These are phyloP conservation scores for Hypericum androsaemum DNA, from an alignment of 345 rosid genomes.

Conservation along the genomic window DNA sequence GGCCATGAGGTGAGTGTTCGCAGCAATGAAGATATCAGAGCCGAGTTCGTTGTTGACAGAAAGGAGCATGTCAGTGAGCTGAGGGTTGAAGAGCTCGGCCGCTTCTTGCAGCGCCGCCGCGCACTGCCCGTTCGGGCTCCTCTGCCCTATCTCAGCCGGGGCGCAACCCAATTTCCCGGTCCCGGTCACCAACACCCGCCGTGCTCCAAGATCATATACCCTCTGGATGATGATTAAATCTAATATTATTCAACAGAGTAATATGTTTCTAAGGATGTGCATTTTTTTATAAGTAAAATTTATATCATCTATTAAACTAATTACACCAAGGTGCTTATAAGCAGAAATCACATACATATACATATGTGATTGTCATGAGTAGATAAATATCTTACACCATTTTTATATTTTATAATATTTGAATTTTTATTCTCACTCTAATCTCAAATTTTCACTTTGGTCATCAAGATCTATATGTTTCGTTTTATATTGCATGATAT, in stretches of 20 bases:
- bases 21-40: slow-evolving; percentile 15
- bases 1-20: slow-evolving; percentile 3
- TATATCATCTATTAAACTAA: too few relatives aligned
- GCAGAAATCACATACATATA: too few relatives aligned
- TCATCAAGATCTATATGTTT: too few relatives aligned
- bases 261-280: too few relatives aligned
- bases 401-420: too few relatives aligned
- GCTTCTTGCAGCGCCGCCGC: slow-evolving; percentile 11
- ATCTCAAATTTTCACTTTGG: too few relatives aligned
- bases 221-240: slow-evolving; percentile 5
- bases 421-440: too few relatives aligned
- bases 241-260: background rate
- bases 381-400: too few relatives aligned
- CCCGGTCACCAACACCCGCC: slow-evolving; percentile 23
- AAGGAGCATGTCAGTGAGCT: slow-evolving; percentile 10
- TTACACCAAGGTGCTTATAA: too few relatives aligned
- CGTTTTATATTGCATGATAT: too few relatives aligned
- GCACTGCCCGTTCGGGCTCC: slow-evolving; percentile 13
- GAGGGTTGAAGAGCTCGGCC: slow-evolving; percentile 16
- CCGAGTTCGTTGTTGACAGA: slow-evolving; percentile 12
- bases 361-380: too few relatives aligned
- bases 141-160: slow-evolving; percentile 18
- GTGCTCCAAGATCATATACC: slow-evolving; percentile 15
- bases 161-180: slow-evolving; percentile 21
- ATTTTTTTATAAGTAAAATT: too few relatives aligned